phyloP scores from a whole-genome alignment of 2,329 filamentous ascomycete species.

The Pestalotiopsis sp. region DNA sequence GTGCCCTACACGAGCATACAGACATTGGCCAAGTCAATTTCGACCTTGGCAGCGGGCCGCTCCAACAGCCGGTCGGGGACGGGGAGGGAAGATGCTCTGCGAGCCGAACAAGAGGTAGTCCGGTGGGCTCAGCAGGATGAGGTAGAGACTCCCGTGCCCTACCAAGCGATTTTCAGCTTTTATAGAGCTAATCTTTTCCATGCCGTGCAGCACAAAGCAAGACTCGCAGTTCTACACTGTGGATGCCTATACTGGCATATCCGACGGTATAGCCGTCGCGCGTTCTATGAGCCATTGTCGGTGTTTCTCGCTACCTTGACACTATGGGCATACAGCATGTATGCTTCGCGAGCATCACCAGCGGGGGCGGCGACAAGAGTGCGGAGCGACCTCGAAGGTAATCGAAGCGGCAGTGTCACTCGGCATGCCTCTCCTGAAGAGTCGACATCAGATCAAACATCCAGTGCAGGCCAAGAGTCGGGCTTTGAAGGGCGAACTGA shows the following conservation, averaged over 20 bases:
- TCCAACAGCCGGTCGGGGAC: neutral
- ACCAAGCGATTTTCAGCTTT: neutral
- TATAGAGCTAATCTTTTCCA: neutral
- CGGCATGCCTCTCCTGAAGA: neutral
- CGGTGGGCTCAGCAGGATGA: conserved; percentile 8
- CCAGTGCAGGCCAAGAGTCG: neutral
- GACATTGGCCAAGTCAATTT: conserved; percentile 2
- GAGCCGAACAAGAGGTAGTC: neutral
- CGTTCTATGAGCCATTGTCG: conserved; percentile 6
- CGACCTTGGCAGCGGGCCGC: neutral
- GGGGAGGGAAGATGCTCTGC: neutral
- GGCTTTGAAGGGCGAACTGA: neutral
- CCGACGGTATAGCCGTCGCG: neutral
- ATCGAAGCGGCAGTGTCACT: neutral
- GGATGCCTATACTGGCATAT: conserved; percentile 6
- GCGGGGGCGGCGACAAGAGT: no score
- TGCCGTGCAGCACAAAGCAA: conserved; percentile 2
- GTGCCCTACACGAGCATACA: conserved; percentile 4
- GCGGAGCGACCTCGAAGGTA: neutral
- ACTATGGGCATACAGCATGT: conserved; percentile 28
- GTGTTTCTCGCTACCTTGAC: conserved; percentile 30
- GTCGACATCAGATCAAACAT: neutral
- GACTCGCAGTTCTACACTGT: neutral
- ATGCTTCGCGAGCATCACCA: conserved; percentile 9
- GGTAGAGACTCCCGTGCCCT: neutral